A percentile compares a stretch with the other conserved stretches of the same genome.
Conservation (phyloP, 2,329 filamentous ascomycete species). For the Hymenoscyphus fructigenus region DNA sequence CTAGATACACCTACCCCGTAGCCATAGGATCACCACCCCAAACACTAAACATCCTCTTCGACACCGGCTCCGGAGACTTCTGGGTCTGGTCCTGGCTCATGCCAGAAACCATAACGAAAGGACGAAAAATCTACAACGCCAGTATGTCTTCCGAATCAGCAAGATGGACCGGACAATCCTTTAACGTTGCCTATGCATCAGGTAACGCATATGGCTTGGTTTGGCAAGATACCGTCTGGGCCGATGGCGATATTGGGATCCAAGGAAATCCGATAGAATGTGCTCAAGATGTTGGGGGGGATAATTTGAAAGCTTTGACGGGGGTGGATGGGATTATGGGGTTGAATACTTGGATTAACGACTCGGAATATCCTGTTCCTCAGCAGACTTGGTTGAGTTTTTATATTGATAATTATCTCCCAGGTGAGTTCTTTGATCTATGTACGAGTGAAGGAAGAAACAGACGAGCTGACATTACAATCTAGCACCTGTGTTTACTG, state of each 20-base stretch:
- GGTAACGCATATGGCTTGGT: slow-evolving; percentile 21
- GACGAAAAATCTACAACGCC: slow-evolving; percentile 19
- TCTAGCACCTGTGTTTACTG: slow-evolving; percentile 51
- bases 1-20: slow-evolving; percentile 25
- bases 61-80: slow-evolving; percentile 30
- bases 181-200: slow-evolving; percentile 16
- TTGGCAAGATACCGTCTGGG: slow-evolving; percentile 22
- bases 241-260: slow-evolving; percentile 17
- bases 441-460: neutral
- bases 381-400: slow-evolving; percentile 25
- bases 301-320: slow-evolving; percentile 19
- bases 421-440: slow-evolving; percentile 5
- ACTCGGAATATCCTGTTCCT: slow-evolving; percentile 22
- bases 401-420: slow-evolving; percentile 15
- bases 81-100: slow-evolving; percentile 31
- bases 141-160: slow-evolving; percentile 13
- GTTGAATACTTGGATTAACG: slow-evolving; percentile 40
- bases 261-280: slow-evolving; percentile 22
- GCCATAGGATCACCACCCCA: slow-evolving; percentile 24
- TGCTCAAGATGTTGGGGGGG: slow-evolving; percentile 20
- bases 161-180: slow-evolving; percentile 22
- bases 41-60: slow-evolving; percentile 27
- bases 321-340: slow-evolving; percentile 35
- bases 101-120: slow-evolving; percentile 13
- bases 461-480: neutral